Base-by-base conservation (phyloP, 768 basidiomycete genomes). In the Bullera alba region DNA sequence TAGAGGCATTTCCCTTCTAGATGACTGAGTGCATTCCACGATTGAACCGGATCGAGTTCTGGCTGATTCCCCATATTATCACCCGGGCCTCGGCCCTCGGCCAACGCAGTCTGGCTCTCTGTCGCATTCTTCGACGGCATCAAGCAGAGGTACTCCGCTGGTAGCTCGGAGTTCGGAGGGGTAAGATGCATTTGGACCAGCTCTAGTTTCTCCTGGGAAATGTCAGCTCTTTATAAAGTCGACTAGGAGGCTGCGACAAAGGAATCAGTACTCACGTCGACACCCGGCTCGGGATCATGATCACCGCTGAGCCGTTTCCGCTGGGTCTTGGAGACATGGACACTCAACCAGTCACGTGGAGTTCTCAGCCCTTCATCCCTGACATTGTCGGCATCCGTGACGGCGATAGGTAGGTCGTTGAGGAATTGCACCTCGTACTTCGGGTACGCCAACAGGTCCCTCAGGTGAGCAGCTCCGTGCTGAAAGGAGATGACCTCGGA, bases 371-470 rank as follows among this genome's bases (percentile, higher is more conserved):
- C 64, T 15, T 30, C 1, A 21, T 16, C 30, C 46, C 50, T 25
- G 42, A 51, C 63, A 36, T 51, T 32, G 6, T 48, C 47, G 3
- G 70, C 70, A 42, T 72, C 70, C 16, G 17, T 41, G 28, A 38
- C 38, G 0, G 64, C 46, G 10, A 72, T 26, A 10, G 70, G 70
- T 22, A 60, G 52, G 26, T 70, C 53, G 37, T 70, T 70, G 28
- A 70, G 53, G 45, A 69, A 72, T 29, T 61, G 56, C 32, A 72
- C 56, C 35, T 66, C 55, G 50, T 61, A 68, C 41, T 70, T 70
- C 2, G 70, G 70, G 36, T 55, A 60, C 2, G 66, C 69, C 42
- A 60, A 53, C 7, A 63, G 46, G 42, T 72, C 70, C 10, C 58
- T 46, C 0, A 69, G 53, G 26, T 62, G 61, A 14, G 65, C 42